Evolutionary conservation across 345 rosid genomes (phyloP).

Genomic region (Eucalyptus curtisii): DNA sequence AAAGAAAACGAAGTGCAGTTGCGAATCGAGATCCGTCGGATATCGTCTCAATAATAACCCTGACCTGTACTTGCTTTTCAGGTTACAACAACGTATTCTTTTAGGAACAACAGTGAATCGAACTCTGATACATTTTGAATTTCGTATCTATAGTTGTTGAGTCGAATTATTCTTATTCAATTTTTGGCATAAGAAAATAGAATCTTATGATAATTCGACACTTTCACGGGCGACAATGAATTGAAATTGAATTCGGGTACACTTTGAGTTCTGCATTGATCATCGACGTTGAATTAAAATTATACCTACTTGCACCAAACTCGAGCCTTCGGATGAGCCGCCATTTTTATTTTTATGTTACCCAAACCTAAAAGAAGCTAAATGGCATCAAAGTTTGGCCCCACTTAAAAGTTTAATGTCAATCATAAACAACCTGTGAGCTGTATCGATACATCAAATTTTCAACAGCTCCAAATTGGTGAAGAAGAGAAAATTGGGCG

Average conservation of each 20-base stretch:
- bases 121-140: background rate
- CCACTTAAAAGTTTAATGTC: background rate
- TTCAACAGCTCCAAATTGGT: background rate
- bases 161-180: background rate
- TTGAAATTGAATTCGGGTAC: background rate
- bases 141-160: background rate
- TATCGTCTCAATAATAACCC: background rate
- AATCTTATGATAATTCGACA: background rate
- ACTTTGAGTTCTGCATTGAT: accelerated
- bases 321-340: background rate
- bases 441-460: background rate
- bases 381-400: background rate
- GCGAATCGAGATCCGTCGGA: background rate
- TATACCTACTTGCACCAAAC: too few relatives aligned
- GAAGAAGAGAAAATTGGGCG: background rate
- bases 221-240: background rate
- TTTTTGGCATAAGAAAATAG: background rate
- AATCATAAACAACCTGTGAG: background rate
- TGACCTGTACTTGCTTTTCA: background rate
- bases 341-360: background rate
- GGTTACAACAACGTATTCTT: background rate
- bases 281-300: background rate
- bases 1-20: background rate
- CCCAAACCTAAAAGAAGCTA: background rate
- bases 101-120: background rate